phyloP scores from a whole-genome alignment of 2,329 filamentous ascomycete species.

The Ilyonectria robusta region DNA sequence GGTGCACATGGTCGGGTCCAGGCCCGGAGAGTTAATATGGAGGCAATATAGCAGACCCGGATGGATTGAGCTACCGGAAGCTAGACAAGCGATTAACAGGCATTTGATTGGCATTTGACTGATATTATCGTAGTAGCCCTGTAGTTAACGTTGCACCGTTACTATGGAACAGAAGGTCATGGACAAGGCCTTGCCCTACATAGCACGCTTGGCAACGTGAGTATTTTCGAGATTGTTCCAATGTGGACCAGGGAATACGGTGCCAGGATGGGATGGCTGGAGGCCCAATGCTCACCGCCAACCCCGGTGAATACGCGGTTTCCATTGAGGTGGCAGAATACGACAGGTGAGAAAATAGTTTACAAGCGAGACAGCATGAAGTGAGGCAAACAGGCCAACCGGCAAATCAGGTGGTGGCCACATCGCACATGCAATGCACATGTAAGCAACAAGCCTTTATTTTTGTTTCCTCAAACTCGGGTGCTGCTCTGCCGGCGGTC shows the following conservation, averaged over 20 bases:
- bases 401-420: not conserved
- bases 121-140: slow-evolving; percentile 16
- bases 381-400: not conserved
- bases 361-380: not conserved
- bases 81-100: not conserved
- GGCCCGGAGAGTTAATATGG: slow-evolving; percentile 23
- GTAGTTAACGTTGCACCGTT: slow-evolving; percentile 36
- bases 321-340: slow-evolving; percentile 20
- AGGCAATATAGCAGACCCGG: slow-evolving; percentile 13
- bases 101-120: not conserved
- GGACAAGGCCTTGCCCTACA: slow-evolving; percentile 15
- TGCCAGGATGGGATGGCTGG: slow-evolving; percentile 6
- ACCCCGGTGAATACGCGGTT: not conserved
- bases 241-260: slow-evolving; percentile 22
- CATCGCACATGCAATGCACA: slow-evolving; percentile 4
- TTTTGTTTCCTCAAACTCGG: slow-evolving; percentile 7
- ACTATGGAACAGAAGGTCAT: not conserved
- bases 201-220: not conserved
- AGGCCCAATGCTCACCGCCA: slow-evolving; percentile 1
- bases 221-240: slow-evolving; percentile 12
- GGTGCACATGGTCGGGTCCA: slow-evolving; percentile 14
- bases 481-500: not conserved
- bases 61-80: slow-evolving; percentile 2
- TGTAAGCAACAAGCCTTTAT: not conserved
- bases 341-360: slow-evolving; percentile 1